A percentile compares a stretch with the other conserved stretches of the same genome.
These are phyloP conservation scores for Bryoerythrophyllum caledonicum DNA, from an alignment of 225 moss, liverwort and hornwort genomes.

Conservation along the genomic window DNA sequence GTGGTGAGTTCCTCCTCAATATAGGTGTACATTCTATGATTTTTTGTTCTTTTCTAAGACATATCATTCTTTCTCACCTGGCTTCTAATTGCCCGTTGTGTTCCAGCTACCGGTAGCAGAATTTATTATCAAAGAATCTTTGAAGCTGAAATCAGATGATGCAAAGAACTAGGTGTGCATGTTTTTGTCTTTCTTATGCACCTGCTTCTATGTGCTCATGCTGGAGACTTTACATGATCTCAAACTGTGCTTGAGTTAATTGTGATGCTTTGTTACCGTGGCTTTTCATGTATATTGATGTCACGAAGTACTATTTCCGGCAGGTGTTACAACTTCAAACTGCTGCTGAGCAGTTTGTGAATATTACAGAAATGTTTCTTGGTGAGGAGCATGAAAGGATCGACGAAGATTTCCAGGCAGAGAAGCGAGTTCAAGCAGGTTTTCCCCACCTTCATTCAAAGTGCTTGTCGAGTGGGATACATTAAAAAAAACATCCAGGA, in stretches of 20 bases:
- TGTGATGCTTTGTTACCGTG: background rate
- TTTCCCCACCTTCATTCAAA: background rate
- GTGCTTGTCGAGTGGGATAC: background rate
- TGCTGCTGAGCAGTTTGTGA: constrained; percentile 42
- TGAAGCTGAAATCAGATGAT: constrained; percentile 87
- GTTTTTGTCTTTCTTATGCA: background rate
- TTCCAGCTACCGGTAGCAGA: constrained; percentile 65
- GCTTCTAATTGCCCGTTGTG: background rate
- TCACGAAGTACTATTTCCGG: background rate
- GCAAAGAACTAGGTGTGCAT: constrained; percentile 63
- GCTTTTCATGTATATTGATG: constrained; percentile 3
- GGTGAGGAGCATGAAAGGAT: constrained; percentile 27
- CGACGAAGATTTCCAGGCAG: constrained; percentile 26
- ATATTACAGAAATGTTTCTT: constrained; percentile 34
- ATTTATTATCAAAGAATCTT: constrained; percentile 66
- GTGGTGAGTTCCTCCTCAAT: constrained; percentile 25
- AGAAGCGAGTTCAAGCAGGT: constrained; percentile 54
- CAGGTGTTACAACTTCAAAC: constrained; percentile 51
- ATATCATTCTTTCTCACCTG: background rate
- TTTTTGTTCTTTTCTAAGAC: background rate
- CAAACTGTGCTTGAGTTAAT: background rate
- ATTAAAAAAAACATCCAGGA: background rate
- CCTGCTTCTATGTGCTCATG: background rate
- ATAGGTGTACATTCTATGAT: background rate
- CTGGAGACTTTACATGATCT: background rate